Base-by-base conservation (phyloP, 352 stramenopile genomes). In the Globisporangium okanoganense region DNA sequence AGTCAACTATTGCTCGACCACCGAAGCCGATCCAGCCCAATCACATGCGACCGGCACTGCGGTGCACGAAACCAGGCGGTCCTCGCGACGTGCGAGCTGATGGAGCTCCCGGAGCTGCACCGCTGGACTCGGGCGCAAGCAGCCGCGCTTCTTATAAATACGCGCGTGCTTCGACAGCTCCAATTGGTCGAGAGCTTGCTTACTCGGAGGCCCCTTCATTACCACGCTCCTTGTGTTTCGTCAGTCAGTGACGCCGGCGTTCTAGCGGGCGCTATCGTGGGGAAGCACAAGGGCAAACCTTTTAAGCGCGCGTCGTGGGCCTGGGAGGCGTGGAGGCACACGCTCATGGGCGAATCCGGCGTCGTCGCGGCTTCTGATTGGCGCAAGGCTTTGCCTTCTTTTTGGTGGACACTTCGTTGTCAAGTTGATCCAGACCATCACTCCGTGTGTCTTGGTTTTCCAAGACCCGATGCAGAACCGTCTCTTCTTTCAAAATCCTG, bases 361-460 rank as follows among this genome's bases (percentile, higher is more conserved):
- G 48, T 27, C 27, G 47, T 0, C 16, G 27, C 48, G 48, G 27
- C 27, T 12, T 54, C 16, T 54, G 48, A 40, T 54, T 54, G 48
- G 48, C 4, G 48, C 6, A 27, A 29, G 29, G 12, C 45, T 8
- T 27, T 51, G 44, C 44, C 16, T 7, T 10, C 7, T 10, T n/a
- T n/a, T n/a, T n/a, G n/a, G n/a, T n/a, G n/a, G 29, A 35, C 29
- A 35, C 3, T 7, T 35, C 35, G 35, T 40, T 40, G n/a, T 40
- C 35, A 12, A 40, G n/a, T 51, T 51, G 22, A 51, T 51, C 16
- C 45, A 51, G 47, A 52, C 24, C 47, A 5, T 52, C 47, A 36
- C 47, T 52, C 45, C 35, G 24, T 0, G 24, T 12, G n/a, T n/a
- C n/a, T n/a, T n/a, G n/a, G n/a, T n/a, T n/a, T n/a, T n/a, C n/a